Base-by-base conservation (phyloP, 208 protist species). In the Endotrypanum monterogeii region DNA sequence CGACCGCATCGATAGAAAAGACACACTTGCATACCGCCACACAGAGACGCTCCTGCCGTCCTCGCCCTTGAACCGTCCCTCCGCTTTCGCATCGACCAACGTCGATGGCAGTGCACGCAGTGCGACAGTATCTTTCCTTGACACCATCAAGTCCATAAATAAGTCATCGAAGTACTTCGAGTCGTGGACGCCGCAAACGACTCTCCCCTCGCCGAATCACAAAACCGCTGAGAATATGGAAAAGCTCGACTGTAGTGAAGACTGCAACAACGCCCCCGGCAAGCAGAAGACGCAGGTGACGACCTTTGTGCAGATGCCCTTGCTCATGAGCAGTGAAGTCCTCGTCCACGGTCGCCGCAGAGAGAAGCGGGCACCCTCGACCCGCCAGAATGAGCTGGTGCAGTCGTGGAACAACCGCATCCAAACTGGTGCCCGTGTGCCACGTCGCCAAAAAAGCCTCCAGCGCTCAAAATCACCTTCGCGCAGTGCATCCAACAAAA, bases 331-430 rank as follows among this genome's bases (percentile, higher is more conserved):
- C 46, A 52, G 50, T 67, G 32, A 67, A 35, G 48, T 58, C 51
- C 37, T 70, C 35, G 9, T 11, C 7, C 35, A 20, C 20, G n/a
- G 12, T 3, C 60, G 70, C 30, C 63, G 6, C 44, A 32, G 44
- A 7, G 60, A 51, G 71, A 65, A 20, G 32, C 39, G 32, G 39
- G 67, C 69, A 6, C 28, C 68, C 20, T 60, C 71, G 8, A 66
- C 51, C 14, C 72, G 73, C 7, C 73, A 83, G 60, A 58, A 85
- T 20, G 71, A 79, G 20, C 71, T 79, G 37, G 81, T 71, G 12
- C 72, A 71, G 58, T 86, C 82, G 23, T 86, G 83, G 37, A 78
- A 78, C 44, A 73, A 74, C 48, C 82, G 82, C 71, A 86, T 86
- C 46, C 82, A 86, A 54, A 61, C 76, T 4, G 82, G 82, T 14